Evolutionary conservation across 805 yeast genomes (phyloP).

Genomic region (Debaryomyces castellii): DNA sequence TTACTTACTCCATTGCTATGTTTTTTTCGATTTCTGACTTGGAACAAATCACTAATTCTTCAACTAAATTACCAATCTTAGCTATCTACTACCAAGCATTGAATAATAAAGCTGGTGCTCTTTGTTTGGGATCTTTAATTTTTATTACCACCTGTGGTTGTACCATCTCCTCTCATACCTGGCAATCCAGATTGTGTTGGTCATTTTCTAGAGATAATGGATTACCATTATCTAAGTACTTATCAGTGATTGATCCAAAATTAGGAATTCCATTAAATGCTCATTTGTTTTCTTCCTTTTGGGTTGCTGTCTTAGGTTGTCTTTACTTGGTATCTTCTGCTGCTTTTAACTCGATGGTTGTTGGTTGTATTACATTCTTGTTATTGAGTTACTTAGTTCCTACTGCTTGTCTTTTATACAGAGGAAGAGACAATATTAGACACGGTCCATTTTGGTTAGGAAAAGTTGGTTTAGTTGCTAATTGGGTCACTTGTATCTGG

Average conservation of each 20-base stretch:
- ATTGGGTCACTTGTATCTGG: slow-evolving; percentile 55
- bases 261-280: slow-evolving; percentile 61
- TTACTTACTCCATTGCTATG: slow-evolving; percentile 53
- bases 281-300: slow-evolving; percentile 51
- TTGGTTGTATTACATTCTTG: slow-evolving; percentile 60
- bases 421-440: slow-evolving; percentile 50
- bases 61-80: slow-evolving; percentile 62
- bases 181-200: slow-evolving; percentile 71
- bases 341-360: slow-evolving; percentile 65
- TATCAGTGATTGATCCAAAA: slow-evolving; percentile 47
- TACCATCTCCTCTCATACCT: slow-evolving; percentile 60
- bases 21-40: slow-evolving; percentile 59
- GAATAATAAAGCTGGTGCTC: slow-evolving; percentile 52
- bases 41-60: slow-evolving; percentile 45
- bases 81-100: slow-evolving; percentile 64
- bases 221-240: slow-evolving; percentile 51
- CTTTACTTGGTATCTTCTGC: slow-evolving; percentile 65
- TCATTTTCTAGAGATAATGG: slow-evolving; percentile 68
- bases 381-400: slow-evolving; percentile 61
- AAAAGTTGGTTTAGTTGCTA: slow-evolving; percentile 49
- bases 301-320: slow-evolving; percentile 57
- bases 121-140: slow-evolving; percentile 48
- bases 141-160: slow-evolving; percentile 57
- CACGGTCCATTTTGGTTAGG: slow-evolving; percentile 74
- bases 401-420: slow-evolving; percentile 42